Evolutionary conservation across 768 basidiomycete genomes (phyloP), one percentile per base, ranked within the genome.

Genomic region (Serendipita sp.): DNA sequence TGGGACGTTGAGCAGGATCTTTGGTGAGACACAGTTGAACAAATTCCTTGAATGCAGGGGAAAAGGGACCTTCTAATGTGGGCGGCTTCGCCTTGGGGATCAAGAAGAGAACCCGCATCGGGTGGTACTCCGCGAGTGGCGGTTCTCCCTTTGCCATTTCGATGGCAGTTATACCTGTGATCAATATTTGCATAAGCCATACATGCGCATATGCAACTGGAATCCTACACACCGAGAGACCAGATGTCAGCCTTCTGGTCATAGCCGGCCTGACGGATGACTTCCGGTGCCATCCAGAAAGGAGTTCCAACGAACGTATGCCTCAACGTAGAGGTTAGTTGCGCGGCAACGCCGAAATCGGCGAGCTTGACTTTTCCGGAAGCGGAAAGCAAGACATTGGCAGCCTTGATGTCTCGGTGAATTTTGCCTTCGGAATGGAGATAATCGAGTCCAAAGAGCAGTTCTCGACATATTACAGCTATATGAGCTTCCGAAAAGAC

Each of bases 241-340:
- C 95, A 98, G 79, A 98, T 86, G 73, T 98, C 95, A 2, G 95
- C 95, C 74, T 93, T 92, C 1, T 84, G 81, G 71, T 97, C 93
- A 74, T 98, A 98, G 0, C 94, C 95, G 3, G 93, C 88, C 73
- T 97, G 93, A 37, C 91, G 86, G 69, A 98, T 98, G 64, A 98
- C 95, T 73, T 98, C 95, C 1, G 95, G 95, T 2, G 95, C 95
- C 93, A 95, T 95, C 92, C 92, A 95, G 71, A 92, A 94, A 1
- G 92, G 92, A 2, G 92, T 94, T 33, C 92, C 95, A 65, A 99
- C 95, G 72, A 99, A 98, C 0, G 96, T 99, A 71, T 98, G 94
- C 53, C 95, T 83, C 60, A 95, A 78, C 0, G 93, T 95, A 64
- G 73, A 73, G 44, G 94, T 93, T 66, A 99, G 83, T 72, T 97